Percentiles rank a stretch among this genome's conserved stretches.
Conservation (phyloP, 805 yeast genomes). For the Danielia reshetovae region DNA sequence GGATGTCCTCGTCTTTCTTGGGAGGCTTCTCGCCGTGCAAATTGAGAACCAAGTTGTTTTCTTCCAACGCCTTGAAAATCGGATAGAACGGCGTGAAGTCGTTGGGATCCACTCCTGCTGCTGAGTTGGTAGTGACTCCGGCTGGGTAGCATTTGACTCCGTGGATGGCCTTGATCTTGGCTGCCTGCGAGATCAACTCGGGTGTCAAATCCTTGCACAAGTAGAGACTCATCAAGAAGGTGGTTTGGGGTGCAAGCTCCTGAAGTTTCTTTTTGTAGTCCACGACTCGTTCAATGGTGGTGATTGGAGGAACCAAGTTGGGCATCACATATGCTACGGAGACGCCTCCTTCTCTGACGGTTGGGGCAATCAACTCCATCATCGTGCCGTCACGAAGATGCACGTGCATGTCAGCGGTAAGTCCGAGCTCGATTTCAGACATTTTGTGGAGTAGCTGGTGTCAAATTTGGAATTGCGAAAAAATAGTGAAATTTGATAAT, state of each 20-base stretch:
- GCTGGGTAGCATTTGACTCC: constrained; percentile 99
- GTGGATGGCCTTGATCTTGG: constrained; percentile 57
- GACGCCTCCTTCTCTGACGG: constrained; percentile 85
- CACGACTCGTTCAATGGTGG: constrained; percentile 66
- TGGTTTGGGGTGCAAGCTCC: constrained; percentile 70
- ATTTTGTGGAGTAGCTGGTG: constrained; percentile 4
- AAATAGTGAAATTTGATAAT: too few relatives aligned
- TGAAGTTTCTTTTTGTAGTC: constrained; percentile 66
- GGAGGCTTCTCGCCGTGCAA: constrained; percentile 94
- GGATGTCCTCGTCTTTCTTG: constrained; percentile 56
- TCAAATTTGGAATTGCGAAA: too few relatives aligned
- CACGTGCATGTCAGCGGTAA: constrained; percentile 90
- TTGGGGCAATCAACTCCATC: constrained; percentile 90
- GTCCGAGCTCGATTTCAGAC: constrained; percentile 51
- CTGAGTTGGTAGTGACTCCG: constrained; percentile 97
- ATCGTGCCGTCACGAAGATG: constrained; percentile 91
- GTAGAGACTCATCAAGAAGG: constrained; percentile 89
- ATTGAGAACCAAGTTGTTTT: constrained; percentile 72
- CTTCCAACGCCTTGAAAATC: constrained; percentile 83
- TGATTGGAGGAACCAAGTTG: constrained; percentile 87
- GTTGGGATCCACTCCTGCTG: constrained; percentile 88
- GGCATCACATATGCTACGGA: constrained; percentile 96
- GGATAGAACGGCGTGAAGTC: constrained; percentile 89
- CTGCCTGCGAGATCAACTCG: constrained; percentile 77
- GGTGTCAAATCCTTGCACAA: constrained; percentile 79